A percentile compares a stretch with the other conserved stretches of the same genome.
Evolutionary conservation across 1,139 yeast genomes (phyloP).

Genomic region (Protomyces lactucae-debilis): DNA sequence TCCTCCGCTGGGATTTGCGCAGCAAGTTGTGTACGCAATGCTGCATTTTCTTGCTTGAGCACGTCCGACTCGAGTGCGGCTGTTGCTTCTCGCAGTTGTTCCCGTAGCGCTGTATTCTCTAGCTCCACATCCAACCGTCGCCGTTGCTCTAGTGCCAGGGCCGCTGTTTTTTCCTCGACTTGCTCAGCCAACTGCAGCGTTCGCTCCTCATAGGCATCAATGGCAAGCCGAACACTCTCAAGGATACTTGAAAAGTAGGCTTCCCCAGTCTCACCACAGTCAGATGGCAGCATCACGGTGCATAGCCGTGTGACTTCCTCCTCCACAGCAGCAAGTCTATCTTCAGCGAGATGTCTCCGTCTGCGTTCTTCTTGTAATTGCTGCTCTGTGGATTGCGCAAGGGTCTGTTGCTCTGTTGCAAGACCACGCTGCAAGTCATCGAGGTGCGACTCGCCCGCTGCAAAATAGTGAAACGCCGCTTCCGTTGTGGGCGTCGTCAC

Average conservation of each 20-base stretch:
- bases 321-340: conserved; percentile 13
- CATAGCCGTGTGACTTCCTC: conserved; percentile 20
- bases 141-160: conserved; percentile 6
- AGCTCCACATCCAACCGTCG: conserved; percentile 4
- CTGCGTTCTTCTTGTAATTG: conserved; percentile 20
- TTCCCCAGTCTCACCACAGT: conserved; percentile 19
- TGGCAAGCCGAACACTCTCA: conserved; percentile 6
- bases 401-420: not conserved
- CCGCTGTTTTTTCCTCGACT: conserved; percentile 2
- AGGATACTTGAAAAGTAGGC: conserved; percentile 13
- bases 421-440: not conserved
- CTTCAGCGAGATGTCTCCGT: conserved; percentile 18
- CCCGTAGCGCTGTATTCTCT: conserved; percentile 10
- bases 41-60: not conserved
- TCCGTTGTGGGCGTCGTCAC: not conserved
- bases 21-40: not conserved
- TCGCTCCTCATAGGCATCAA: conserved; percentile 12
- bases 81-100: not conserved
- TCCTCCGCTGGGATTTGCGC: not conserved
- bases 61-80: not conserved
- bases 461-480: not conserved
- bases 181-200: conserved; percentile 3
- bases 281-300: conserved; percentile 12
- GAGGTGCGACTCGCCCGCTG: not conserved
- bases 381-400: not conserved